Percentiles rank a stretch among this genome's conserved stretches.
These are phyloP conservation scores for Penicillium canescens DNA, from an alignment of 495 filamentous ascomycete species.

Conservation along the genomic window DNA sequence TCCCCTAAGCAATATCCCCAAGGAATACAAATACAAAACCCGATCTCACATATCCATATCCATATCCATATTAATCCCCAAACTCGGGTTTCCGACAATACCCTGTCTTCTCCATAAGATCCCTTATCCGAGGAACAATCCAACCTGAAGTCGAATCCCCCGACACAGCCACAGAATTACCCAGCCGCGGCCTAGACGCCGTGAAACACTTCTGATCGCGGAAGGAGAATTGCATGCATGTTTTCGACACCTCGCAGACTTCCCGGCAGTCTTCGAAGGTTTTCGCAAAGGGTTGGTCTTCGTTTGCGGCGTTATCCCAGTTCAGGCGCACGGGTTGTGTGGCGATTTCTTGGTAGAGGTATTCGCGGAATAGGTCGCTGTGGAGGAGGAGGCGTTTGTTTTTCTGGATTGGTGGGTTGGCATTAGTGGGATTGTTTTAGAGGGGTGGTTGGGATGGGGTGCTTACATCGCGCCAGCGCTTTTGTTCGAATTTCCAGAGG, in stretches of 20 bases:
- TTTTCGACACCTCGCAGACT: constrained; percentile 26
- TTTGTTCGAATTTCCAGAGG: constrained; percentile 43
- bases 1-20: background rate
- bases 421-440: background rate
- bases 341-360: constrained; percentile 38
- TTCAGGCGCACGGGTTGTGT: constrained; percentile 25
- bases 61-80: constrained; percentile 13
- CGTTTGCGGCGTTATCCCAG: constrained; percentile 48
- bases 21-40: background rate
- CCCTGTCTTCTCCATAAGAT: constrained; percentile 33
- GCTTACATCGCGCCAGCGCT: constrained; percentile 35
- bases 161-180: constrained; percentile 13
- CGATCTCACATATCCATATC: background rate
- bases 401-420: constrained; percentile 15
- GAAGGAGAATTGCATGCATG: constrained; percentile 41
- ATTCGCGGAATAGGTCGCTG: constrained; percentile 45
- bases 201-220: constrained; percentile 36
- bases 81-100: constrained; percentile 34
- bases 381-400: constrained; percentile 41
- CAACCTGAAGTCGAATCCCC: constrained; percentile 35
- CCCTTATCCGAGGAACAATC: constrained; percentile 32
- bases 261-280: constrained; percentile 38
- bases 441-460: background rate
- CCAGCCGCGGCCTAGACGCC: constrained; percentile 32
- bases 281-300: constrained; percentile 32